Evolutionary conservation across 108 stramenopile genomes (phyloP).

Genomic region (Epithemia pelagica): DNA sequence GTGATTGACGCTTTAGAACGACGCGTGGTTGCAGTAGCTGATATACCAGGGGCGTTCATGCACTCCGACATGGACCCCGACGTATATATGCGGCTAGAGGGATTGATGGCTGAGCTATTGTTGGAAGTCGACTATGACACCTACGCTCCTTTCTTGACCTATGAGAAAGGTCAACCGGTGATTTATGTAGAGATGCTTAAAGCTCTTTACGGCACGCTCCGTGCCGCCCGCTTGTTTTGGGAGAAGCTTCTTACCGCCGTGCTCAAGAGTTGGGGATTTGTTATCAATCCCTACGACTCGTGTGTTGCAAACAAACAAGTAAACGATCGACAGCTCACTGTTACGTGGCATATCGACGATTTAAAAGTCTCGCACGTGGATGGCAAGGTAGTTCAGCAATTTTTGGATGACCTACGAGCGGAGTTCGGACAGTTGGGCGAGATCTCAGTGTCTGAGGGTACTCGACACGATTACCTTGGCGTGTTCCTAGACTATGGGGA

Average conservation of each 20-base stretch:
- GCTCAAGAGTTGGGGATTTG: slow-evolving; percentile 18
- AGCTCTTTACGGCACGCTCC: slow-evolving; percentile 33
- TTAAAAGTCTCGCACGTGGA: slow-evolving; percentile 18
- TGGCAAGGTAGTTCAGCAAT: slow-evolving; percentile 5
- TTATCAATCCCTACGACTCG: slow-evolving; percentile 34
- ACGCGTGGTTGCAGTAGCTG: slow-evolving; percentile 32
- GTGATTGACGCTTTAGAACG: slow-evolving; percentile 25
- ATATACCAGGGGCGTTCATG: slow-evolving; percentile 42
- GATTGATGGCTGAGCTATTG: slow-evolving; percentile 19
- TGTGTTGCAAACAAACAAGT: slow-evolving; percentile 38
- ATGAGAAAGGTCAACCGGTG: slow-evolving; percentile 20
- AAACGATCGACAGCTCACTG: slow-evolving; percentile 26
- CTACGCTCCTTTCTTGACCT: slow-evolving; percentile 10
- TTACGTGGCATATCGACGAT: slow-evolving; percentile 31
- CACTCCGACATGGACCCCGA: slow-evolving; percentile 28
- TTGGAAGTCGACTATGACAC: slow-evolving; percentile 11
- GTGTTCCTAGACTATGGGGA: slow-evolving; percentile 27
- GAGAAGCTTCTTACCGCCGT: background rate
- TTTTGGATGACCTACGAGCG: background rate
- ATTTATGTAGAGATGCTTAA: slow-evolving; percentile 18
- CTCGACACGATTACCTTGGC: slow-evolving; percentile 25
- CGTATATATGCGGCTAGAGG: slow-evolving; percentile 17
- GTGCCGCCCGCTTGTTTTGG: slow-evolving; percentile 25
- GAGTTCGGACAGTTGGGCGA: background rate
- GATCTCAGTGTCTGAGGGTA: background rate